Percentiles rank a stretch among this genome's conserved stretches.
These are phyloP conservation scores for Blyttiomyces sp. DNA, from an alignment of 371 early-diverging fungal genomes.

Conservation along the genomic window DNA sequence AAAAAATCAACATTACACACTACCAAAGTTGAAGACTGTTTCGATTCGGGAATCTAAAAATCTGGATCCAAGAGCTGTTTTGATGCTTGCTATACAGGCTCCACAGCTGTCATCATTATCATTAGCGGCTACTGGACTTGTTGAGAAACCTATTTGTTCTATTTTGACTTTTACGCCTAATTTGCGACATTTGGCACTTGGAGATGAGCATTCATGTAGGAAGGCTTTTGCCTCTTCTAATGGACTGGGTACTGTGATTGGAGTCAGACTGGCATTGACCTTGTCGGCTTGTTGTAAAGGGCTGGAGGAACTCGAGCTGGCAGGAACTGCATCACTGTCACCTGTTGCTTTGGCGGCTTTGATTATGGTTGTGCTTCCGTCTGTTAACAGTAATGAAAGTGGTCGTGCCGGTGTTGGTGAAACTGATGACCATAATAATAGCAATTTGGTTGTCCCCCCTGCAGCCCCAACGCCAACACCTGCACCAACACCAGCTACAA, in stretches of 20 bases:
- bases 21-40: too few relatives aligned
- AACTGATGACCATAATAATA: too few relatives aligned
- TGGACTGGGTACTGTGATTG: background rate
- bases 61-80: too few relatives aligned
- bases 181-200: background rate
- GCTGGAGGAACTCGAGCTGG: background rate
- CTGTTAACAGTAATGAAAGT: too few relatives aligned
- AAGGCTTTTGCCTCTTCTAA: too few relatives aligned
- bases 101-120: background rate
- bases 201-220: background rate
- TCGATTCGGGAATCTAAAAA: too few relatives aligned
- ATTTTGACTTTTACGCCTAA: background rate
- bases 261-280: background rate
- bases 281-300: background rate
- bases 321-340: background rate
- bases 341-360: background rate
- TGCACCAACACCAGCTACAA: too few relatives aligned
- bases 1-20: too few relatives aligned
- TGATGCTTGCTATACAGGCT: background rate
- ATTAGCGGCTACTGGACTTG: background rate
- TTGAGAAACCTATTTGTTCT: background rate
- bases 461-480: too few relatives aligned
- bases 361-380: background rate
- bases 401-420: too few relatives aligned
- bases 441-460: too few relatives aligned